These are phyloP conservation scores for Xylaria acuta DNA, from an alignment of 495 filamentous ascomycete species.

Conservation along the genomic window DNA sequence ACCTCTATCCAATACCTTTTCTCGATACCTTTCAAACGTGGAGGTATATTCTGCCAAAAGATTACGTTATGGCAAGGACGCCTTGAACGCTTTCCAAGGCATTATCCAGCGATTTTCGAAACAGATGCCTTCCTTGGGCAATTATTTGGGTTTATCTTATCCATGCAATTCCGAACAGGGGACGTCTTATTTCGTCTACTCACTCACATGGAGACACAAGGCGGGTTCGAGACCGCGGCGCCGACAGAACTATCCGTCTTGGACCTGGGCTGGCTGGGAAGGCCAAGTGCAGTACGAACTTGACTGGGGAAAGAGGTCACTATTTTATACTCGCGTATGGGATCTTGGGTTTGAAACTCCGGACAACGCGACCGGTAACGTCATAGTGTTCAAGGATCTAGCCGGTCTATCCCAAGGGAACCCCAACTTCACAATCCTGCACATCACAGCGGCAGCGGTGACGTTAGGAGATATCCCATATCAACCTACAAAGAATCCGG, in stretches of 20 bases:
- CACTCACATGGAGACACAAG: not conserved
- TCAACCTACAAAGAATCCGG: not conserved
- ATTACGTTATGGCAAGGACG: conserved; percentile 34
- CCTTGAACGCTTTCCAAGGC: conserved; percentile 34
- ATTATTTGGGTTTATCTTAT: not conserved
- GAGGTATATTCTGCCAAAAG: conserved; percentile 32
- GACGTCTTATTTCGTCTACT: not conserved
- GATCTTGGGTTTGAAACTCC: not conserved
- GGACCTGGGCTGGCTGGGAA: conserved; percentile 7
- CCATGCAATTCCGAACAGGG: not conserved
- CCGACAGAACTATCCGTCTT: not conserved
- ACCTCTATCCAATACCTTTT: not conserved
- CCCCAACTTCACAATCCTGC: not conserved
- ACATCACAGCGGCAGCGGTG: not conserved
- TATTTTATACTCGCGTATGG: not conserved
- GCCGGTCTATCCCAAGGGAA: not conserved
- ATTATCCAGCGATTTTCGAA: conserved; percentile 21
- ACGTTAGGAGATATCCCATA: not conserved
- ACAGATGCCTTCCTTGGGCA: not conserved
- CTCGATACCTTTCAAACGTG: not conserved
- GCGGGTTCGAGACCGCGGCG: not conserved
- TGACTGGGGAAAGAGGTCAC: not conserved
- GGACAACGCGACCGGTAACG: not conserved
- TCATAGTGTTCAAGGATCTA: not conserved
- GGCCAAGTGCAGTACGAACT: not conserved